Percentiles rank a stretch among this genome's conserved stretches.
Conservation (phyloP, 2,329 filamentous ascomycete genomes). For the Aspergillus ustus region DNA sequence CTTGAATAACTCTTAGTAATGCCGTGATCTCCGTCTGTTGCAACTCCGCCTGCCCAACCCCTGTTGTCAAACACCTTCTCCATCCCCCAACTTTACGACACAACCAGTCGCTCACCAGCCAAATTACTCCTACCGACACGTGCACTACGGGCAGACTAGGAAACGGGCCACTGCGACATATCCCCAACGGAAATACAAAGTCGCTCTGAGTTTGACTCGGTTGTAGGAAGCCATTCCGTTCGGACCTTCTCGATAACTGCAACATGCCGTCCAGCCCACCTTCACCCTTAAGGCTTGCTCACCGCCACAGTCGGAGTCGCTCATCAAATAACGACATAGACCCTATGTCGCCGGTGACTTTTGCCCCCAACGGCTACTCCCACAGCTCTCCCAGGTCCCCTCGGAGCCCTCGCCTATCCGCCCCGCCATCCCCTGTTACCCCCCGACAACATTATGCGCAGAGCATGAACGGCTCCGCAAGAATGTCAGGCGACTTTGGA, state of each 20-base stretch:
- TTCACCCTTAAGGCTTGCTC: conserved; percentile 43
- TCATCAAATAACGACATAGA: conserved; percentile 44
- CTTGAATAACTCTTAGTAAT: conserved; percentile 15
- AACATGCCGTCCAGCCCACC: conserved; percentile 38
- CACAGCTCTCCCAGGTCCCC: conserved; percentile 40
- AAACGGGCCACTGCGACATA: not conserved
- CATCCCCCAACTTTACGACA: not conserved
- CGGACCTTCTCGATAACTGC: not conserved
- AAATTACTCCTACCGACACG: not conserved
- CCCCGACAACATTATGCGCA: conserved; percentile 43
- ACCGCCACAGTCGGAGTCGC: conserved; percentile 39
- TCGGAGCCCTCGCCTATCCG: conserved; percentile 41
- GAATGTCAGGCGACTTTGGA: conserved; percentile 47
- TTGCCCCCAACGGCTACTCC: conserved; percentile 36
- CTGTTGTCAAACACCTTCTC: conserved; percentile 6
- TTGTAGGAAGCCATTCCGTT: not conserved
- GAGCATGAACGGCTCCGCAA: conserved; percentile 40
- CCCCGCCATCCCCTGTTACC: conserved; percentile 44
- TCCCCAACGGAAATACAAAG: not conserved
- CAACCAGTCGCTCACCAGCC: not conserved
- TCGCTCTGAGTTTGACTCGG: not conserved
- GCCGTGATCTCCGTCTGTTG: conserved; percentile 11
- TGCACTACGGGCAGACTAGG: not conserved
- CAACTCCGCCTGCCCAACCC: not conserved
- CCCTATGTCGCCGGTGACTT: conserved; percentile 39